phyloP scores from a whole-genome alignment of 768 basidiomycete genomes.

The Amanita phalloides region DNA sequence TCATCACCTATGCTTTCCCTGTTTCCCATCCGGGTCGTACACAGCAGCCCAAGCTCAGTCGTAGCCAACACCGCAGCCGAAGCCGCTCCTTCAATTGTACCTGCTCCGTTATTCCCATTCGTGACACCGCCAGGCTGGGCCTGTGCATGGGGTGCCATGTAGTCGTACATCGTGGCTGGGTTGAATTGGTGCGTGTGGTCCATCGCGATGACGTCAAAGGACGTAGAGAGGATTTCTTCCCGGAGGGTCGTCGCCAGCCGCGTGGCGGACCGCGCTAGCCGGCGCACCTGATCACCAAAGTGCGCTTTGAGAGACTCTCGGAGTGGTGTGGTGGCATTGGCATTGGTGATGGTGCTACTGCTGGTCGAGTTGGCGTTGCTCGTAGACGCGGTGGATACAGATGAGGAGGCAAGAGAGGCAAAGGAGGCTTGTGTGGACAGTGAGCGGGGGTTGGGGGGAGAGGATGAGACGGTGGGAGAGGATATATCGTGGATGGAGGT shows the following conservation, averaged over 20 bases:
- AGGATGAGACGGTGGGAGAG: constrained; percentile 11
- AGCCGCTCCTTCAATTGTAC: constrained; percentile 50
- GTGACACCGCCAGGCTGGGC: neutral
- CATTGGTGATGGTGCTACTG: constrained; percentile 1
- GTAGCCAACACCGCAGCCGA: constrained; percentile 51
- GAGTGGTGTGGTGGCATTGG: neutral
- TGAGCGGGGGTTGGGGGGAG: constrained; percentile 12
- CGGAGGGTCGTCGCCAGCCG: constrained; percentile 51
- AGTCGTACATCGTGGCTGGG: constrained; percentile 15
- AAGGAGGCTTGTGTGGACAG: constrained; percentile 19
- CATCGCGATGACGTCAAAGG: constrained; percentile 58
- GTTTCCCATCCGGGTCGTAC: constrained; percentile 39
- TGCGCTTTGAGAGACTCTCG: constrained; percentile 26
- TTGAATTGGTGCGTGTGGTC: constrained; percentile 44
- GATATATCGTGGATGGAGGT: constrained; percentile 23
- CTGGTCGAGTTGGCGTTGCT: neutral
- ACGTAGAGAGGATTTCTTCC: constrained; percentile 72
- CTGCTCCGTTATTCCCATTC: constrained; percentile 27
- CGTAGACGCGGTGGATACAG: constrained; percentile 3
- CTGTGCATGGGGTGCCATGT: constrained; percentile 19
- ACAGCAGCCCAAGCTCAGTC: constrained; percentile 62
- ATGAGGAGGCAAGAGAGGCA: constrained; percentile 9
- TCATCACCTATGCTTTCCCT: constrained; percentile 14
- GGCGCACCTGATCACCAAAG: constrained; percentile 50
- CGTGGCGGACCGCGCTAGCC: constrained; percentile 55